Base-by-base conservation (phyloP, 768 basidiomycete species). In the Boletellus ananas region DNA sequence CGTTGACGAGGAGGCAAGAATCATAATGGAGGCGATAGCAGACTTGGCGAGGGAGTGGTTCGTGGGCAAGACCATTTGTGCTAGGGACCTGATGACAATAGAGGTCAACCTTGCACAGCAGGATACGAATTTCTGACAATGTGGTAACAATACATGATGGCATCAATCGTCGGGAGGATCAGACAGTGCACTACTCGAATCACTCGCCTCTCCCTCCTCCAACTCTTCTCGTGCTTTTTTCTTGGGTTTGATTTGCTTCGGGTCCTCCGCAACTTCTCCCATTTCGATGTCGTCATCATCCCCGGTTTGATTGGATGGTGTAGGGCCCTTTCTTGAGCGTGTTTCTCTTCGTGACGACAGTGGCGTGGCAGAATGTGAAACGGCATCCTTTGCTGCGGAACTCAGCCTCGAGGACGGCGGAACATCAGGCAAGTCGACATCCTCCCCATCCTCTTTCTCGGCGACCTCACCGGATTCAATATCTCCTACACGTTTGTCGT, bases 181-280 rank as follows among this genome's bases (percentile, higher is more conserved):
- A 18, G 88, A 87, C 45, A 90, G 72, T 56, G 80, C 83, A 60
- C 87, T 90, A 59, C 87, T 88, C 35, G 77, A 75, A 60, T 90
- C 88, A 50, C 85, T 90, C 33, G 90, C 88, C 67, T 92, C 90
- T 21, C 90, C 90, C 70, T 92, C 90, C 62, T 92, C 90, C 54
- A 90, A 68, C 43, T 92, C 90, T 58, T 91, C 88, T 46, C 79
- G 72, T 35, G 63, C 47, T 54, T 79, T 84, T 66, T 74, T 81
- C 66, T 80, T 83, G 50, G 37, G 48, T 43, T 62, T 68, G 33
- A 57, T 55, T 46, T 70, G 77, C 52, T 75, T 80, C 3, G 80
- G 79, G 46, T 80, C 79, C 61, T 92, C 90, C 52, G 87, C 84
- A 3, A 92, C 79, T 62, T 92, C 90, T n/a, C 90, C 90, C 90